phyloP scores from a whole-genome alignment of 768 basidiomycete species.

The Botryobasidium botryosum region DNA sequence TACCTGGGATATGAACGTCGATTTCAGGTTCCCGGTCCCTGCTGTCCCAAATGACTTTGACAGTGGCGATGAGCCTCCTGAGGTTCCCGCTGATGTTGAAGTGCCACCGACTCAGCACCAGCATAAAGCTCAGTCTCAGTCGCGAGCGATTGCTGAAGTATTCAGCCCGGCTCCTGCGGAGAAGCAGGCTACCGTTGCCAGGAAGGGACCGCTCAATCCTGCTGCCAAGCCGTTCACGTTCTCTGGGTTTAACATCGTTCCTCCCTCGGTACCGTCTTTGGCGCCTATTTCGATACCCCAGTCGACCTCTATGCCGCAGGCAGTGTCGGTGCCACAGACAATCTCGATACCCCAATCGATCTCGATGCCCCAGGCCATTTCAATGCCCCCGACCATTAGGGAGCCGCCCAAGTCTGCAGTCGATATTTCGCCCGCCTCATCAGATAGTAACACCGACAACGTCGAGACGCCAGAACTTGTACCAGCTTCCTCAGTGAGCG shows the following conservation, averaged over 20 bases:
- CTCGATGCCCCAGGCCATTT: neutral
- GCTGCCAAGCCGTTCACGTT: slow-evolving; percentile 48
- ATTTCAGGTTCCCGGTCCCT: too few relatives aligned
- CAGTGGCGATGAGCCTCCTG: neutral
- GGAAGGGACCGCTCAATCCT: slow-evolving; percentile 23
- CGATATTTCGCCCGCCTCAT: too few relatives aligned
- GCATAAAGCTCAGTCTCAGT: too few relatives aligned
- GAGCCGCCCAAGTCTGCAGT: slow-evolving; percentile 19
- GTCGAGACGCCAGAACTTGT: slow-evolving; percentile 35
- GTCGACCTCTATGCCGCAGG: neutral
- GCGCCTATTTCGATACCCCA: too few relatives aligned
- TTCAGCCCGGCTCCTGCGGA: slow-evolving; percentile 19
- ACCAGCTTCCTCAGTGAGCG: neutral
- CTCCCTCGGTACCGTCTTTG: too few relatives aligned
- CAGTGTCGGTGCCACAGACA: slow-evolving; percentile 4
- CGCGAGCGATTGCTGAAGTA: too few relatives aligned
- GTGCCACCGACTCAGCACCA: neutral
- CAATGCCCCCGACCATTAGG: slow-evolving; percentile 28
- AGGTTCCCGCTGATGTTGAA: too few relatives aligned
- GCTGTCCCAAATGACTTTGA: too few relatives aligned
- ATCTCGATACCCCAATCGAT: neutral
- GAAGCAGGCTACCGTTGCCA: slow-evolving; percentile 30
- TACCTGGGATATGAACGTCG: too few relatives aligned
- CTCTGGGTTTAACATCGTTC: slow-evolving; percentile 33
- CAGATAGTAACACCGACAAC: slow-evolving; percentile 5